Evolutionary conservation across 192 early-diverging fungal species (phyloP), one percentile per base, ranked within the genome.

Genomic region (Coemansia reversa): DNA sequence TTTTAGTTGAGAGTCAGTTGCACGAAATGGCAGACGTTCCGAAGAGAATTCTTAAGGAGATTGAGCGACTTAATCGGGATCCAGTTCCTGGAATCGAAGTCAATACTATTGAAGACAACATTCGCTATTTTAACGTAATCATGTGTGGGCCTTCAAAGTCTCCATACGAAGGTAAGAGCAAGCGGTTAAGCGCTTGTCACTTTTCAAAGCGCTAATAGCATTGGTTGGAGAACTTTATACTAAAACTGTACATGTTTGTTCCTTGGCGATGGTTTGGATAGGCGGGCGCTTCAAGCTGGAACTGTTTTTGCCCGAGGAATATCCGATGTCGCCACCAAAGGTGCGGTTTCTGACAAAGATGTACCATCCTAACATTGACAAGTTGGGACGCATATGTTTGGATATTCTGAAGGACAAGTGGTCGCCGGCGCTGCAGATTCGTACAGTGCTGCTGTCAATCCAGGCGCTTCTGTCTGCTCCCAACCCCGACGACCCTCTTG

Each of bases 351-450:
- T 98, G 76, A 98, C 97, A 52, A 94, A 93, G 79, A 98, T 98
- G 74, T 98, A 98, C 82, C 95, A 97, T 75, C 95, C 95, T 20
- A 98, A 98, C 74, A 98, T 98, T 74, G 97, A 98, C 81, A 97
- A 94, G 83, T 87, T 97, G 23, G 97, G 97, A 20, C 87, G 95
- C 55, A 97, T 98, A 66, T 98, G 97, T 58, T 83, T 98, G 60
- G 97, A 98, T 71, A 98, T 98, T 79, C 76, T 98, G 62, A 98
- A 98, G 85, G 97, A 98, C 81, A 97, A 97, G 77, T 98, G 97
- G 97, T 96, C 94, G 32, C 97, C 97, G 6, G 97, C 97, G 6
- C 84, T 97, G 52, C 97, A 98, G 73, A 96, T 98, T 66, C 93
- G 97, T 56, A 98, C 97, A 1, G 97, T 98, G 22, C 84, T 98